Base-by-base conservation (phyloP, 139 green algal genomes). In the Chlamydomonas sphaeroides region DNA sequence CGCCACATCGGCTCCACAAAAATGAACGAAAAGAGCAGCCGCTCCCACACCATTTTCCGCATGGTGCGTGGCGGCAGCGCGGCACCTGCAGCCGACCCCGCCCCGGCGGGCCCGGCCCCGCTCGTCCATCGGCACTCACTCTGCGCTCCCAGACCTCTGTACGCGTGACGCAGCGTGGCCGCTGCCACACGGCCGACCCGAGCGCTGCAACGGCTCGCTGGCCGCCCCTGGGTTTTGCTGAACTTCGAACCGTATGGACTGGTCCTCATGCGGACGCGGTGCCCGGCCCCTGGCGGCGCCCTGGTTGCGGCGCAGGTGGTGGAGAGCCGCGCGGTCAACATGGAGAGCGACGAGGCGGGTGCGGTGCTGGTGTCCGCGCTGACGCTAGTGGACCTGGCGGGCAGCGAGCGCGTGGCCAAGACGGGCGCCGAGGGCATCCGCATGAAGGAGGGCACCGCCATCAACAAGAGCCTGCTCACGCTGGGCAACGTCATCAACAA, bases 401-500 rank as follows among this genome's bases (percentile, higher is more conserved):
- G 96, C 59, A 94, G 84, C 15, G 96, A 99, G 89, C 90, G 96
- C 48, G 87, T 98, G 10, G 86, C 90, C 57, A 99, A 99, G 90
- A 99, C 96, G 11, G 94, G 95, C 18, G 95, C 96, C 1, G 96
- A 98, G 85, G 96, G 96, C n/a, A 87, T 95, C 49, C 90, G 96
- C 32, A 92, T 95, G 88, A 98, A 98, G 86, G 96, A 99, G 89
- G 96, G 96, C 61, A 92, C 92, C 15, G 90, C 93, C 42, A 99
- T 99, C 92, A 99, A 99, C 91, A 98, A 97, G 84, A 93, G 84
- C 74, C 83, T 98, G 79, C 89, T 98, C 21, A 96, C 91, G 21
- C 90, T 98, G 38, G 95, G 95, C 68, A 98, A 90, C 20, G 96
- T 99, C 11, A 99, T 99, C 92, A 98, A 98, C 85, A 98, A 98